Evolutionary conservation across 805 yeast genomes (phyloP).

Genomic region (Saturnispora halmiae): DNA sequence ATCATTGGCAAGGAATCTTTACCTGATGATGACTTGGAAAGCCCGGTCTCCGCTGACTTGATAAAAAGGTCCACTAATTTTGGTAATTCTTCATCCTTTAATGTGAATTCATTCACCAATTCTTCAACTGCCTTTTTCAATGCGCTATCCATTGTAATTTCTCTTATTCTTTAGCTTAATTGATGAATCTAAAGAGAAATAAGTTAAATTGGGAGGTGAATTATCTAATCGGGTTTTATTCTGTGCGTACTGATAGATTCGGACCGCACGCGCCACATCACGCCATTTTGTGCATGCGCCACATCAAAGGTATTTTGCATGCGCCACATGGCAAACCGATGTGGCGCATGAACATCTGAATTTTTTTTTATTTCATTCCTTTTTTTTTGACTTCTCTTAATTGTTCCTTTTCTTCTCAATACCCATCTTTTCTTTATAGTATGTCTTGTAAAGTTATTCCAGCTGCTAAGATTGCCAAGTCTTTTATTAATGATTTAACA

Average conservation of each 20-base stretch:
- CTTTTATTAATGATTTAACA: slow-evolving; percentile 64
- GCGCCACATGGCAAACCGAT: neutral
- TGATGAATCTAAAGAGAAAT: too few relatives aligned
- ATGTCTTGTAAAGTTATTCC: slow-evolving; percentile 69
- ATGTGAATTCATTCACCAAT: slow-evolving; percentile 34
- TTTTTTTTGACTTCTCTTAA: slow-evolving; percentile 1
- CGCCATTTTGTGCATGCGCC: too few relatives aligned
- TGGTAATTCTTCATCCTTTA: slow-evolving; percentile 34
- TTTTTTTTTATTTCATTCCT: neutral
- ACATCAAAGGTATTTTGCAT: too few relatives aligned
- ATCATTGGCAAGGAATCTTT: slow-evolving; percentile 72
- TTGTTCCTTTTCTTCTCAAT: neutral
- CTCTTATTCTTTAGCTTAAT: too few relatives aligned
- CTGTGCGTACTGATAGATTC: too few relatives aligned
- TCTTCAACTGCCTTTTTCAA: slow-evolving; percentile 17
- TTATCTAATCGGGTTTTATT: too few relatives aligned
- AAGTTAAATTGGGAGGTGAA: too few relatives aligned
- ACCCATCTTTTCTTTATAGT: neutral
- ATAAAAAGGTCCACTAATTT: slow-evolving; percentile 49
- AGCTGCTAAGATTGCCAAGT: slow-evolving; percentile 82
- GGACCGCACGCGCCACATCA: too few relatives aligned
- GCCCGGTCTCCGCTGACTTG: slow-evolving; percentile 52
- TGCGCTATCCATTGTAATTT: slow-evolving; percentile 4
- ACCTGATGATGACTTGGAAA: slow-evolving; percentile 32
- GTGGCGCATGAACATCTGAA: neutral